Conservation (phyloP, 164 flowering plant genomes). For the Magnolia changhungtana region DNA sequence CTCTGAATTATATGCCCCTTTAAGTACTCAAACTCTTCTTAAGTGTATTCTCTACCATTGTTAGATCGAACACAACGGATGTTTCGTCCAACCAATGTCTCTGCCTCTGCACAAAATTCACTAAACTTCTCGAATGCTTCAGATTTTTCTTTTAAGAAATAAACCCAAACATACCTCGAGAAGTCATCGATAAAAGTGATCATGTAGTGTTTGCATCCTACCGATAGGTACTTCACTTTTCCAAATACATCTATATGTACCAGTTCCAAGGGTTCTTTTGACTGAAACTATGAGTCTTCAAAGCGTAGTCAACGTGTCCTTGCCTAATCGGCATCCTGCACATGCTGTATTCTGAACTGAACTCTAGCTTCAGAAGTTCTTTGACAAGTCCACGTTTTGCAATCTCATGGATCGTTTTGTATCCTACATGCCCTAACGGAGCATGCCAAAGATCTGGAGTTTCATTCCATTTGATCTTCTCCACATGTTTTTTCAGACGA, state of each 20-base stretch:
- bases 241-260: neutral
- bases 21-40: neutral
- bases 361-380: neutral
- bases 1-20: neutral
- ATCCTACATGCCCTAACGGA: neutral
- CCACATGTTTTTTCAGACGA: no score
- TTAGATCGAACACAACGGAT: neutral
- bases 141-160: no score
- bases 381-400: neutral
- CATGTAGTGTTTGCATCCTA: neutral
- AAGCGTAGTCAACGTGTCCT: neutral
- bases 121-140: no score
- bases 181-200: neutral
- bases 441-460: neutral
- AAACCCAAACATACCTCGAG: no score
- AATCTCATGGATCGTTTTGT: neutral
- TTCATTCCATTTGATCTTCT: no score
- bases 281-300: neutral
- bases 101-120: no score
- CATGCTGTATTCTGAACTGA: neutral
- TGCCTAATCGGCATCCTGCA: neutral
- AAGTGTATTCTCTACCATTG: neutral
- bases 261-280: neutral
- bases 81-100: neutral
- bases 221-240: neutral